Evolutionary conservation across 1,284 basidiomycete species (phyloP).

Genomic region (Coriolopsis trogii): DNA sequence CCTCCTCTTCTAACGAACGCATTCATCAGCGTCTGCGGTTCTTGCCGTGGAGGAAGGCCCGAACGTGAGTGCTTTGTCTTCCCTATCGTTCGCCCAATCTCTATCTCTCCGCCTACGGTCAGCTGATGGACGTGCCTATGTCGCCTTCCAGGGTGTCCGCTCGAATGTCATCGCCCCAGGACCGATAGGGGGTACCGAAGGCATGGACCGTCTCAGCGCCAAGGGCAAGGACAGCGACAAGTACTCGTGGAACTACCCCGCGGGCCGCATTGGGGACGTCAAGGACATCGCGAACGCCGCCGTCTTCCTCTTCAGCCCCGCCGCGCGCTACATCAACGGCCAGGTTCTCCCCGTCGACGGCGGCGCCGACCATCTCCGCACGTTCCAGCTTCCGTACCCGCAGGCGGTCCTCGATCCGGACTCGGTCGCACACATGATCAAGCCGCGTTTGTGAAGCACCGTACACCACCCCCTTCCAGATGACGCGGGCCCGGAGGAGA

Average conservation of each 20-base stretch:
- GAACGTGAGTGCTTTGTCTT: slow-evolving; percentile 39
- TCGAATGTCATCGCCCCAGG: slow-evolving; percentile 93
- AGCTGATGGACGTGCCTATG: neutral
- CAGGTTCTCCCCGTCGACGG: slow-evolving; percentile 74
- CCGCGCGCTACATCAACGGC: slow-evolving; percentile 83
- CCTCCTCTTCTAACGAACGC: slow-evolving; percentile 4
- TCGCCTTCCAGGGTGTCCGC: slow-evolving; percentile 68
- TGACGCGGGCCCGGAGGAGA: neutral
- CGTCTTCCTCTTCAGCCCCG: slow-evolving; percentile 89
- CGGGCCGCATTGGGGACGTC: slow-evolving; percentile 66
- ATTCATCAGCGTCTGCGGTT: slow-evolving; percentile 47
- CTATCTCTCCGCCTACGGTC: neutral
- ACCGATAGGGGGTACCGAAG: slow-evolving; percentile 86
- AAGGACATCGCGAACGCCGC: slow-evolving; percentile 82
- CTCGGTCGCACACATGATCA: slow-evolving; percentile 42
- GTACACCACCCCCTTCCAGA: neutral
- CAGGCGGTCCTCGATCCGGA: slow-evolving; percentile 64
- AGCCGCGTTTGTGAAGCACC: slow-evolving; percentile 41
- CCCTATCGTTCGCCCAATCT: neutral
- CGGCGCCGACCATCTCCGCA: slow-evolving; percentile 58
- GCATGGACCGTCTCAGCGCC: slow-evolving; percentile 72
- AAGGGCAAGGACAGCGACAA: slow-evolving; percentile 33
- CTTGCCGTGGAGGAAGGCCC: slow-evolving; percentile 95
- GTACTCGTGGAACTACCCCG: slow-evolving; percentile 41
- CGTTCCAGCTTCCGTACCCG: slow-evolving; percentile 63